These are phyloP conservation scores for Pseudogymnoascus sp. DNA, from an alignment of 2,329 filamentous ascomycete genomes.

Conservation along the genomic window DNA sequence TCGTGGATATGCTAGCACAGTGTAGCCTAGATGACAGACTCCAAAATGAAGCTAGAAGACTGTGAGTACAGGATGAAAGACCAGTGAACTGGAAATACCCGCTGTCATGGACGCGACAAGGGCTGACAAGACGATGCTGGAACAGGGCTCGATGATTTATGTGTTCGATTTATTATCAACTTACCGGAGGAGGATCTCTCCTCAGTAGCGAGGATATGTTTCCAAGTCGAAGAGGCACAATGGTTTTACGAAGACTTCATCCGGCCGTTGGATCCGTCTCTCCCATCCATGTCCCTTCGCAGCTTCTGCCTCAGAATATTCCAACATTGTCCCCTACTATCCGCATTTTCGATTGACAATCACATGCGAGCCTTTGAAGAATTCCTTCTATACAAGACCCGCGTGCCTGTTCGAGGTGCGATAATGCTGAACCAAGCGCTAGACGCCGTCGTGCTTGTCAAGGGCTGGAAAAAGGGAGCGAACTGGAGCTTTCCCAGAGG, in stretches of 20 bases:
- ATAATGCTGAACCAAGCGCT: slow-evolving; percentile 91
- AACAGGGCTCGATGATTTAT: slow-evolving; percentile 90
- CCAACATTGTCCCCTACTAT: slow-evolving; percentile 84
- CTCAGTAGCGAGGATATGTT: slow-evolving; percentile 89
- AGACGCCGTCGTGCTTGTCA: slow-evolving; percentile 88
- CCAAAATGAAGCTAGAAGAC: slow-evolving; percentile 82
- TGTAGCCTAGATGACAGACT: slow-evolving; percentile 60
- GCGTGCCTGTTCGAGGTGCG: slow-evolving; percentile 87
- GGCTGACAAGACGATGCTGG: slow-evolving; percentile 3
- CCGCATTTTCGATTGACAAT: slow-evolving; percentile 68
- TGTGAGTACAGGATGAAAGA: slow-evolving; percentile 46
- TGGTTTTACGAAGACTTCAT: slow-evolving; percentile 99
- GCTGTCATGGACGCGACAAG: neutral
- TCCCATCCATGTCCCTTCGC: slow-evolving; percentile 79
- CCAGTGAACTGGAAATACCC: neutral
- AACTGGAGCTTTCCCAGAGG: slow-evolving; percentile 96
- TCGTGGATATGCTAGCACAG: slow-evolving; percentile 54
- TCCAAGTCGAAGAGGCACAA: slow-evolving; percentile 98
- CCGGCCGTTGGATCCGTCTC: slow-evolving; percentile 73
- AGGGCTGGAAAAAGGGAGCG: slow-evolving; percentile 94
- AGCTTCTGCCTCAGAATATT: slow-evolving; percentile 87
- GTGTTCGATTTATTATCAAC: slow-evolving; percentile 97
- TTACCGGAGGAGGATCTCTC: slow-evolving; percentile 84
- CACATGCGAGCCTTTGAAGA: slow-evolving; percentile 81
- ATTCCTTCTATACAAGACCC: slow-evolving; percentile 89